Conservation (phyloP, 176 grass and related monocot species). For the Rhynchospora tenuis region DNA sequence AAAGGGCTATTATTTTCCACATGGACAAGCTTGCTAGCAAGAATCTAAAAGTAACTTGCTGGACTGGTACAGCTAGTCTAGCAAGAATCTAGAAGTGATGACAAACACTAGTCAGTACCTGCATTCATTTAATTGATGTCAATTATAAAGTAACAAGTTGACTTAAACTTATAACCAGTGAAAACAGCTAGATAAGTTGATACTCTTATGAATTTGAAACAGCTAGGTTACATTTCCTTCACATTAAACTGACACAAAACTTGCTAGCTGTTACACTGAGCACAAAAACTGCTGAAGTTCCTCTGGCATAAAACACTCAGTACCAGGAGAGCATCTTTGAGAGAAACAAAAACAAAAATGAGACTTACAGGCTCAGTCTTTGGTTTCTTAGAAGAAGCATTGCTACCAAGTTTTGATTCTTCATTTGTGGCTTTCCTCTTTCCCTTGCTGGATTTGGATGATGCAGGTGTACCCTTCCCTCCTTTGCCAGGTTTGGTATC, state of each 20-base stretch:
- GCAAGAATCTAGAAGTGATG: neutral
- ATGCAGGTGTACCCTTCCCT: slow-evolving; percentile 50
- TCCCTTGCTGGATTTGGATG: slow-evolving; percentile 66
- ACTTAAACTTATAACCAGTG: neutral
- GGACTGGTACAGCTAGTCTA: neutral
- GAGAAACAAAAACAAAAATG: neutral
- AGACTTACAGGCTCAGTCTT: slow-evolving; percentile 77
- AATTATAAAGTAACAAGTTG: neutral
- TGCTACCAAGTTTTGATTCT: slow-evolving; percentile 47
- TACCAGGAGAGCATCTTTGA: neutral
- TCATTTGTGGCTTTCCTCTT: slow-evolving; percentile 80
- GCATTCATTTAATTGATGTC: neutral
- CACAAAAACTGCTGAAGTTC: neutral
- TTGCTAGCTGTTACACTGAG: neutral
- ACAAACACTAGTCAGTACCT: neutral
- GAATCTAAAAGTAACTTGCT: neutral
- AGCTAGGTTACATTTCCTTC: neutral
- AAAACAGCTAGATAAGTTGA: neutral
- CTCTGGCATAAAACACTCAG: neutral
- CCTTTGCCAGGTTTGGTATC: slow-evolving; percentile 41
- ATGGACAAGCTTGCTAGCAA: neutral
- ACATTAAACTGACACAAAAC: neutral
- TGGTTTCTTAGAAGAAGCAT: slow-evolving; percentile 63
- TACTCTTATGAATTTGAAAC: neutral
- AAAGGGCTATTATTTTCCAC: neutral